Evolutionary conservation across 306 rosid genomes (phyloP), one percentile per base, ranked within the genome.

Genomic region (Fragaria vesca): DNA sequence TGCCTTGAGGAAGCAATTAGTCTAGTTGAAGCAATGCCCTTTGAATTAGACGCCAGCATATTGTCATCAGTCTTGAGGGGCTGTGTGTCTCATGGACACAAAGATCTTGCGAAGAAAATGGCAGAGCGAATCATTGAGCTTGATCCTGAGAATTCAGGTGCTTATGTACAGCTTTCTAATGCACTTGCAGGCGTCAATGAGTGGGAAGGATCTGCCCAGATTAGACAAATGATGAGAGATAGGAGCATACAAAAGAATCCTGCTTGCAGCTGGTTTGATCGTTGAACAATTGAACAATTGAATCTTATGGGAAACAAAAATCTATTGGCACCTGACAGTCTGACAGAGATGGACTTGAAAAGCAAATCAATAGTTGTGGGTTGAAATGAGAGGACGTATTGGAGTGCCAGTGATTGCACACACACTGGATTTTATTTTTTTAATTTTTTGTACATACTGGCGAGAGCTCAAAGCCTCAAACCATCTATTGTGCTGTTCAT

Each of bases 21-120:
- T 79, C 78, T 88, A 28, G 84, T 89, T 34, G 89, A 84, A 76
- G 77, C 77, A 42, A 89, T 92, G 89, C 91, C 93, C 75, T 87
- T 87, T 66, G 79, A 85, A 89, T 85, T 87, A 76, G 91, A 92
- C 69, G 82, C 85, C 55, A 83, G 85, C 86, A 85, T 92, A 85
- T 86, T 92, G 89, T 82, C 87, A 58, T 87, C 96, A n/a, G 81
- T 92, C 76, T 81, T 90, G 81, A 85, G 92, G 80, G 96, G 93
- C 40, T 90, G 93, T 79, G 71, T 90, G 62, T 87, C 88, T 32
- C 87, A 89, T 78, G 90, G 87, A 78, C 76, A 85, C 48, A 89
- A 79, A 76, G 66, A 52, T 76, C 78, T 89, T 66, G 96, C 92
- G 73, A 87, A 85, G 84, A 85, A 72, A 75, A 84, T 84, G 71